Conservation (phyloP, 352 stramenopile genomes). For the Globisporangium irregulare region DNA sequence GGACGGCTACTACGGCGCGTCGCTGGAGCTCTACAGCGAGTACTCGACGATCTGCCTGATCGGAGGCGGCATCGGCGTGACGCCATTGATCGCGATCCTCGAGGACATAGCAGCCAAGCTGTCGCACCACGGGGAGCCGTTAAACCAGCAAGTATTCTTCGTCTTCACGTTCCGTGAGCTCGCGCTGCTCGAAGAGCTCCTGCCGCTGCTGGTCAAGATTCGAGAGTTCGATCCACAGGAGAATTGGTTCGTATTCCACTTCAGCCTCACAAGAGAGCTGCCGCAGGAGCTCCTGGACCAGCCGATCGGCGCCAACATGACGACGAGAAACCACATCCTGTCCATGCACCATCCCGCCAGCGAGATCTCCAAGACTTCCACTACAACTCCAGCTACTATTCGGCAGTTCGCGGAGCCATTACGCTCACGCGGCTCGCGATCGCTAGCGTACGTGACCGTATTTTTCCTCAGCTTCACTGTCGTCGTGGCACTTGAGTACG, state of each 20-base stretch:
- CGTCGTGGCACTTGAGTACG: conserved; percentile 10
- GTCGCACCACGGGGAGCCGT: neutral
- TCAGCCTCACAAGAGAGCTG: conserved; percentile 22
- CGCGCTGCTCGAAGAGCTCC: conserved; percentile 22
- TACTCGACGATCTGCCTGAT: conserved; percentile 23
- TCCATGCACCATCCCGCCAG: neutral
- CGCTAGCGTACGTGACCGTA: neutral
- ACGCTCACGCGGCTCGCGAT: conserved; percentile 1
- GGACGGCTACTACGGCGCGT: conserved; percentile 24
- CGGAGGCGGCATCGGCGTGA: conserved; percentile 25
- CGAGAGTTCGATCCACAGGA: conserved; percentile 16
- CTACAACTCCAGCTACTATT: neutral
- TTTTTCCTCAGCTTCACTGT: conserved; percentile 8
- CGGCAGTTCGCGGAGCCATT: conserved; percentile 9
- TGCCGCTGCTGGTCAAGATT: conserved; percentile 16
- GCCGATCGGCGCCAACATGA: neutral
- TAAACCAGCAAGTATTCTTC: conserved; percentile 19
- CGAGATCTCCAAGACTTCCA: neutral
- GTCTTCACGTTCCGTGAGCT: conserved; percentile 28
- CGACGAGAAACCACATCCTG: conserved; percentile 1
- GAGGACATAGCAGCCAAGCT: conserved; percentile 21
- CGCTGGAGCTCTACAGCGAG: conserved; percentile 18
- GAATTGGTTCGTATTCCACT: conserved; percentile 22
- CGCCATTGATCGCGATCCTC: conserved; percentile 24
- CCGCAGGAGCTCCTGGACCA: conserved; percentile 1